Base-by-base conservation (phyloP, 1,284 basidiomycete species). In the Leucoagaricus sp. region DNA sequence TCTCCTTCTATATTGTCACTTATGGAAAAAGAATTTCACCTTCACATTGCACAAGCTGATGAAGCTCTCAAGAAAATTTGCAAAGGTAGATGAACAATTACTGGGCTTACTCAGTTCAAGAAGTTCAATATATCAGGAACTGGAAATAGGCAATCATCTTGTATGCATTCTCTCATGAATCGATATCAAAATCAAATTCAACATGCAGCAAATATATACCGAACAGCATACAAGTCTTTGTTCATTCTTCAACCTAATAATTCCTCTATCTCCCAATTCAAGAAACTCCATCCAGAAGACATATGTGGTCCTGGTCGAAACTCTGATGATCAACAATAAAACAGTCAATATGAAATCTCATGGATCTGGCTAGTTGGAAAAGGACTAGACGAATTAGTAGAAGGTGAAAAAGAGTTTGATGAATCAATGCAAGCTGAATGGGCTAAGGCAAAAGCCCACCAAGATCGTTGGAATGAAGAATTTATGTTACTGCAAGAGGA, bases 21-120 rank as follows among this genome's bases (percentile, higher is more conserved):
- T 15, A 34, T 36, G 2, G 42, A 53, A 1, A 61, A 29, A 33
- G 67, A 68, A 52, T 25, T 9, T 9, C 55, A 59, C 1, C 58
- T 68, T 12, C 63, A 61, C 1, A 19, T 62, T 25, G 61, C 64
- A 1, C 64, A 65, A 44, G 58, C 58, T 12, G 53, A 64, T 25
- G 63, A 66, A 57, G 54, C 58, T 8, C 38, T 66, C 8, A 34
- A 38, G 6, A 58, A 62, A 19, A 57, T 66, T 31, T 49, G 61
- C 13, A 59, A 55, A 12, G 49, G 53, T 15, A 48, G 49, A 4
- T 49, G 55, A 7, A 55, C 58, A 29, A 56, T 58, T 3, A 53
- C 55, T 1, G 61, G 63, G 3, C 42, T 66, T 15, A 38, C 17
- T 13, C 36, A 58, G 12, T 65, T 63, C 57, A 65, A 64, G 31